phyloP scores from a whole-genome alignment of 1,284 basidiomycete species.

The Trametes pubescens region DNA sequence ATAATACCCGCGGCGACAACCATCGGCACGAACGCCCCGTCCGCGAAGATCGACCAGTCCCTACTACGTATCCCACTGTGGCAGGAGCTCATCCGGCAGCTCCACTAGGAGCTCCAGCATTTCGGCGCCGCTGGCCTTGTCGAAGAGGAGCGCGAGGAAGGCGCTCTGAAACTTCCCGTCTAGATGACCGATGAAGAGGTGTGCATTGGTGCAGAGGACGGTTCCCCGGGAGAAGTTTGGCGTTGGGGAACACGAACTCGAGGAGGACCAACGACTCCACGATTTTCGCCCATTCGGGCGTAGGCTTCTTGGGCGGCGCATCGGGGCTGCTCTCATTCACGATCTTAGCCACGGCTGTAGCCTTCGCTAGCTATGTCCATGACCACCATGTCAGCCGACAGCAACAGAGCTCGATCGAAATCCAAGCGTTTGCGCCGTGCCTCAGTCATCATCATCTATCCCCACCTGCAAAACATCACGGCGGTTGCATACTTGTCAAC shows the following conservation, averaged over 20 bases:
- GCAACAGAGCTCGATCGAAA: too few species aligned
- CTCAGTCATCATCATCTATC: too few species aligned
- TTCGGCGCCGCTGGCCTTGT: constrained; percentile 34
- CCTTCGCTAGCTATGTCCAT: too few species aligned
- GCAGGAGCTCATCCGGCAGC: constrained; percentile 44
- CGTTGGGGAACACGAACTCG: constrained; percentile 62
- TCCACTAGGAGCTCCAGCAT: constrained; percentile 31
- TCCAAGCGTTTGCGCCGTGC: too few species aligned
- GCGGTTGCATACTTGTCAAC: too few species aligned
- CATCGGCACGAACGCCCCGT: constrained; percentile 28
- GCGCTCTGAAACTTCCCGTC: constrained; percentile 50
- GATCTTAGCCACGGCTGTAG: constrained; percentile 65
- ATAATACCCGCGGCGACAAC: constrained; percentile 17
- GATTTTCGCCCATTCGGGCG: constrained; percentile 62
- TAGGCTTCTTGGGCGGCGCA: constrained; percentile 57
- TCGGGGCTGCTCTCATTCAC: constrained; percentile 62
- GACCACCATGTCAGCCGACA: too few species aligned
- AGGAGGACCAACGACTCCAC: constrained; percentile 68
- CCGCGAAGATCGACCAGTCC: constrained; percentile 29
- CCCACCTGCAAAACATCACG: background rate
- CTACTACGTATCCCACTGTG: constrained; percentile 22
- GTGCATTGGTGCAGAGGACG: constrained; percentile 59
- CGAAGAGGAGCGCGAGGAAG: constrained; percentile 51
- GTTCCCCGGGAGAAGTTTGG: constrained; percentile 57
- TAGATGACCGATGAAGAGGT: constrained; percentile 62